Conservation (phyloP, 306 rosid genomes). For the Pueraria montana region DNA sequence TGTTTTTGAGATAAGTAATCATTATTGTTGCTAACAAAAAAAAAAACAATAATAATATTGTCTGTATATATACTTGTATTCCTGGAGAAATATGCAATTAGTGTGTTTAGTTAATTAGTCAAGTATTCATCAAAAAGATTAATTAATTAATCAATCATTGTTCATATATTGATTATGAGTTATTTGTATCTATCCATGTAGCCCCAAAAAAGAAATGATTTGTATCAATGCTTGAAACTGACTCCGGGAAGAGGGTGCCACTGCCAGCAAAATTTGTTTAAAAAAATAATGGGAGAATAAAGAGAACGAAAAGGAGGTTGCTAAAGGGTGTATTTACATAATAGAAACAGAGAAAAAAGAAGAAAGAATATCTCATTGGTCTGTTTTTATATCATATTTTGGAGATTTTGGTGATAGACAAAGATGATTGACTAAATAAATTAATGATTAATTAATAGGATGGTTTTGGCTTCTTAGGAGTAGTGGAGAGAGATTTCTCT, state of each 20-base stretch:
- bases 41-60: neutral
- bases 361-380: slow-evolving; percentile 1
- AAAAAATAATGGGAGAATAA: slow-evolving; percentile 10
- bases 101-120: slow-evolving; percentile 20
- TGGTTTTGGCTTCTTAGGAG: slow-evolving; percentile 3
- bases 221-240: slow-evolving; percentile 36
- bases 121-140: slow-evolving; percentile 18
- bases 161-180: slow-evolving; percentile 31
- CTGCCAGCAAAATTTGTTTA: slow-evolving; percentile 52
- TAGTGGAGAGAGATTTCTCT: slow-evolving; percentile 35
- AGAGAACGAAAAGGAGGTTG: slow-evolving; percentile 12
- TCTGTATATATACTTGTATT: neutral
- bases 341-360: neutral
- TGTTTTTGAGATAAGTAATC: slow-evolving; percentile 6
- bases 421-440: slow-evolving; percentile 41
- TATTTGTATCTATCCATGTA: slow-evolving; percentile 6
- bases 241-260: slow-evolving; percentile 36
- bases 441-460: slow-evolving; percentile 4
- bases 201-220: slow-evolving; percentile 38
- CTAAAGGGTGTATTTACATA: slow-evolving; percentile 36
- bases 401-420: slow-evolving; percentile 45
- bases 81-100: neutral
- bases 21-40: neutral
- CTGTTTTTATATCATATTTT: slow-evolving; percentile 1
- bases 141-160: slow-evolving; percentile 48